Evolutionary conservation across 192 early-diverging fungal species (phyloP).

Genomic region (Geosiphon pyriformis): DNA sequence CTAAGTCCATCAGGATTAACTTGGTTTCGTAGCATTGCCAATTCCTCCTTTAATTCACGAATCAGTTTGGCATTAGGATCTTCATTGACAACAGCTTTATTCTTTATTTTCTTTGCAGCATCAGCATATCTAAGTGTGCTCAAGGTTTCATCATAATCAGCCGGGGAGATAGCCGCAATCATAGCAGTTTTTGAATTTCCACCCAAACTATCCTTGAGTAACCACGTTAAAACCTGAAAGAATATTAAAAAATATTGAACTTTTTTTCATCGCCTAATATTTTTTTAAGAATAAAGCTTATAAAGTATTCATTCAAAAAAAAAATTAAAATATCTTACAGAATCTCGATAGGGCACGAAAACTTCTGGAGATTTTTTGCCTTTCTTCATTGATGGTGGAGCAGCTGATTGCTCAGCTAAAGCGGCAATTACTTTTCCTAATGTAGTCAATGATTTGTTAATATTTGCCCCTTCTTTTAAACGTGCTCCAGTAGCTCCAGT

Average conservation of each 20-base stretch:
- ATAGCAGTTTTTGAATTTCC: constrained; percentile 82
- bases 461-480: constrained; percentile 88
- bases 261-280: not conserved
- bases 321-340: constrained; percentile 42
- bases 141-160: constrained; percentile 70
- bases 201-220: constrained; percentile 77
- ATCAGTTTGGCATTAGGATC: constrained; percentile 74
- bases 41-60: constrained; percentile 78
- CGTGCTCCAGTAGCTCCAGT: constrained; percentile 81
- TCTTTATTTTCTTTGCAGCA: constrained; percentile 86
- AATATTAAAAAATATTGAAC: no score
- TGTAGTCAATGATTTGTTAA: constrained; percentile 88
- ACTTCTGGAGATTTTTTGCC: constrained; percentile 41
- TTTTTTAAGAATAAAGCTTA: not conserved
- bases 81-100: constrained; percentile 88
- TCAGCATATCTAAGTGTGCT: constrained; percentile 88
- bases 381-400: constrained; percentile 29
- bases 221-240: constrained; percentile 69
- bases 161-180: constrained; percentile 75
- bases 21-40: constrained; percentile 55
- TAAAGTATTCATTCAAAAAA: not conserved
- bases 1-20: constrained; percentile 27
- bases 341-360: constrained; percentile 90
- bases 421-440: constrained; percentile 93
- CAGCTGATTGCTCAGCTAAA: constrained; percentile 63